Conservation (phyloP, 441 rosid species). For the Jatropha multifida region DNA sequence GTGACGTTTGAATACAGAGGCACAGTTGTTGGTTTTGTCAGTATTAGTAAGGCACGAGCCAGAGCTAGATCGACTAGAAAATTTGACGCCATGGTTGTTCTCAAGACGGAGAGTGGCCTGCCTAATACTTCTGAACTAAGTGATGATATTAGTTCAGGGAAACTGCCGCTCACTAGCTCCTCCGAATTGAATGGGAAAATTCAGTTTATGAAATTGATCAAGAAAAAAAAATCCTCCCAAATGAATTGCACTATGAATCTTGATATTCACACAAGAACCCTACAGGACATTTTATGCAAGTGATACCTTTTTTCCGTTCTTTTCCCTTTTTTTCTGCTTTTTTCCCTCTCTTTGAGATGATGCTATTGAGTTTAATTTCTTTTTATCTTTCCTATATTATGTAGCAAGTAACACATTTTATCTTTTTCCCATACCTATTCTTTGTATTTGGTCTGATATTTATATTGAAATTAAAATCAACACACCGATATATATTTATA, state of each 20-base stretch:
- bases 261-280: slow-evolving; percentile 4
- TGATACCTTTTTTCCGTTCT: not conserved
- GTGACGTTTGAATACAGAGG: slow-evolving; percentile 27
- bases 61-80: slow-evolving; percentile 24
- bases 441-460: too few species aligned
- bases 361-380: too few species aligned
- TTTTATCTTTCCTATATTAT: too few species aligned
- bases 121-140: not conserved
- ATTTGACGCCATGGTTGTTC: slow-evolving; percentile 5
- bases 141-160: slow-evolving; percentile 12
- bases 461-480: too few species aligned
- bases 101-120: not conserved
- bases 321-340: not conserved
- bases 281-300: slow-evolving; percentile 20
- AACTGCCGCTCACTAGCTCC: slow-evolving; percentile 16
- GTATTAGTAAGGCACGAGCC: slow-evolving; percentile 16
- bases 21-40: slow-evolving; percentile 20
- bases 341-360: too few species aligned
- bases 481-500: too few species aligned
- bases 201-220: slow-evolving; percentile 25
- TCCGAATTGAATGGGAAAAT: slow-evolving; percentile 25
- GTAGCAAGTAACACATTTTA: too few species aligned
- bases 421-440: too few species aligned
- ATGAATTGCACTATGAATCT: slow-evolving; percentile 32
- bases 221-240: slow-evolving; percentile 27